Evolutionary conservation across 1,284 basidiomycete species (phyloP).

Genomic region (Cutaneotrichosporon arboriforme): DNA sequence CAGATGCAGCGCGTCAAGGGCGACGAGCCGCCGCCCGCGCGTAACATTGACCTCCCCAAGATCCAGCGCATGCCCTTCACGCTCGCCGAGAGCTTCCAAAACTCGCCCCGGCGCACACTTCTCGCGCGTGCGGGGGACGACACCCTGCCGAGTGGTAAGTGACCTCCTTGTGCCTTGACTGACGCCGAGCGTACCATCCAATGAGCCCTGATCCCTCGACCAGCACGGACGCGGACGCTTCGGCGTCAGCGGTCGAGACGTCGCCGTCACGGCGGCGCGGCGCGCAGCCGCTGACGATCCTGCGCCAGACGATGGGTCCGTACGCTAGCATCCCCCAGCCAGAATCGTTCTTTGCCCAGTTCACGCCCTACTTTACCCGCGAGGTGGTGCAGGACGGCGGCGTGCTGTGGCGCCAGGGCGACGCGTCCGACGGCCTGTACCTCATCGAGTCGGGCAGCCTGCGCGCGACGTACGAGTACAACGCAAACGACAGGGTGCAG

Average conservation of each 20-base stretch:
- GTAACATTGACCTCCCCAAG: slow-evolving; percentile 37
- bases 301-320: slow-evolving; percentile 70
- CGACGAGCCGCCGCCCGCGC: slow-evolving; percentile 6
- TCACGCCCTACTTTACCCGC: slow-evolving; percentile 65
- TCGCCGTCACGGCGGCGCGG: slow-evolving; percentile 10
- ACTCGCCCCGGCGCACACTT: slow-evolving; percentile 68
- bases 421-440: slow-evolving; percentile 73
- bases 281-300: slow-evolving; percentile 48
- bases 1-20: slow-evolving; percentile 20
- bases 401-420: slow-evolving; percentile 70
- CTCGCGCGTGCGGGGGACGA: slow-evolving; percentile 69
- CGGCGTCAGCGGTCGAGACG: slow-evolving; percentile 4
- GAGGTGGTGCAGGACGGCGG: slow-evolving; percentile 57
- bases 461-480: slow-evolving; percentile 71
- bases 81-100: slow-evolving; percentile 58
- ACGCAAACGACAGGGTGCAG: slow-evolving; percentile 57
- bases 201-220: not conserved
- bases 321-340: slow-evolving; percentile 49
- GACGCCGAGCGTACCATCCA: not conserved
- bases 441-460: slow-evolving; percentile 78
- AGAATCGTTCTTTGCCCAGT: slow-evolving; percentile 46
- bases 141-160: slow-evolving; percentile 28
- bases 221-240: not conserved
- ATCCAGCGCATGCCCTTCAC: slow-evolving; percentile 43
- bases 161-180: not conserved